A percentile compares a stretch with the other conserved stretches of the same genome.
Evolutionary conservation across 2,329 filamentous ascomycete species (phyloP).

Genomic region (Pestalotiopsis fici): DNA sequence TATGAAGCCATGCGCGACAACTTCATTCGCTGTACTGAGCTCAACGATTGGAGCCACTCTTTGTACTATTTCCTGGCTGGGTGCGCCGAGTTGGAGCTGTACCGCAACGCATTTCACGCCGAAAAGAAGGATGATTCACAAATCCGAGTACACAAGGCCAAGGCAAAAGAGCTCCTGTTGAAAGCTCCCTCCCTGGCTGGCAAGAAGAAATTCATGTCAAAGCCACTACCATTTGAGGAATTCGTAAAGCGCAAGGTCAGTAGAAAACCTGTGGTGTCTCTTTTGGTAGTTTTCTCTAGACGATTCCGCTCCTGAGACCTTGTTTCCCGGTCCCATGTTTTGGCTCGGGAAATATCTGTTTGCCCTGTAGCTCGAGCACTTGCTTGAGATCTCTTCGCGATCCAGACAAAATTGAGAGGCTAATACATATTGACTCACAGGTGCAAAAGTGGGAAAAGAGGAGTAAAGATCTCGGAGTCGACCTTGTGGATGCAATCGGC

Average conservation of each 20-base stretch:
- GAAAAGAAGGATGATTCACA: slow-evolving; percentile 64
- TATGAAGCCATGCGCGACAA: slow-evolving; percentile 73
- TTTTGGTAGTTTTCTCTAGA: too few relatives aligned
- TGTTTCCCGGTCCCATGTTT: too few relatives aligned
- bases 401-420: too few relatives aligned
- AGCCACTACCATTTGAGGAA: slow-evolving; percentile 85
- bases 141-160: slow-evolving; percentile 53
- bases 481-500: slow-evolving; percentile 79
- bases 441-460: slow-evolving; percentile 85
- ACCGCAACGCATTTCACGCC: slow-evolving; percentile 61
- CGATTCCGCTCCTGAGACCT: too few relatives aligned
- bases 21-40: slow-evolving; percentile 73
- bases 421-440: too few relatives aligned
- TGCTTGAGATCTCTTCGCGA: too few relatives aligned
- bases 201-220: slow-evolving; percentile 87
- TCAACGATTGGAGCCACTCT: slow-evolving; percentile 89
- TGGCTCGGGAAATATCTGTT: too few relatives aligned
- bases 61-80: slow-evolving; percentile 90
- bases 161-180: slow-evolving; percentile 69
- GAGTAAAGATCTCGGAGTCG: slow-evolving; percentile 64
- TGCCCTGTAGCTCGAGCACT: too few relatives aligned
- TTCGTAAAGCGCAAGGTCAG: slow-evolving; percentile 84
- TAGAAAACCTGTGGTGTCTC: too few relatives aligned
- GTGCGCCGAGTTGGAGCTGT: slow-evolving; percentile 76
- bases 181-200: slow-evolving; percentile 75